phyloP scores from a whole-genome alignment of 345 rosid species.

The Psidium guajava region DNA sequence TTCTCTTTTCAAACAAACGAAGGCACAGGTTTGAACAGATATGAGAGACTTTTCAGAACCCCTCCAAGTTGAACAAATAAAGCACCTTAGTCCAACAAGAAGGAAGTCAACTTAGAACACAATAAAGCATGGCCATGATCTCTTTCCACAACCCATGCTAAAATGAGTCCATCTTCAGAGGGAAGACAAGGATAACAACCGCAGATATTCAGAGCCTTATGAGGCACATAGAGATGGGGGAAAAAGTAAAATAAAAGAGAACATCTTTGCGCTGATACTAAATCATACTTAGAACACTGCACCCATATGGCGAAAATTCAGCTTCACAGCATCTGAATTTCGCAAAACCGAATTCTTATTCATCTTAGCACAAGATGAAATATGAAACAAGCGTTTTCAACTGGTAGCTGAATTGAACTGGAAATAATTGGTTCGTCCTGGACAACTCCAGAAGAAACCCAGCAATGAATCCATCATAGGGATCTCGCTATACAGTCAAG shows the following conservation, averaged over 20 bases:
- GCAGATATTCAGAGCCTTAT: not conserved
- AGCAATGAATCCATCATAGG: not conserved
- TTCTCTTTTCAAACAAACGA: not conserved
- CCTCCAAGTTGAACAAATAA: not conserved
- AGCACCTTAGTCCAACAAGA: not conserved
- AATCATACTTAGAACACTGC: not conserved
- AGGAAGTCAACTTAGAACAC: not conserved
- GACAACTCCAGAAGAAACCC: not conserved
- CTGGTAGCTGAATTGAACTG: not conserved
- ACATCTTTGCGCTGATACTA: not conserved
- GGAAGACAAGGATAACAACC: not conserved
- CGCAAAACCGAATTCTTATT: not conserved
- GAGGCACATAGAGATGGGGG: not conserved
- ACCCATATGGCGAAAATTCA: not conserved
- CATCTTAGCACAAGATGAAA: not conserved
- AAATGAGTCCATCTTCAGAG: not conserved
- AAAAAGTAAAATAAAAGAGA: not conserved
- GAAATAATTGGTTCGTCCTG: not conserved
- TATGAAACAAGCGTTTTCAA: not conserved
- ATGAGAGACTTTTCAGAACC: not conserved
- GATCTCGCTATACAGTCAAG: not conserved
- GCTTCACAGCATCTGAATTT: not conserved
- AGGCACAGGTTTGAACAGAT: not conserved
- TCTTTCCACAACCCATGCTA: not conserved
- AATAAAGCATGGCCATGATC: not conserved